Conservation (phyloP, 2,329 filamentous ascomycete genomes). For the Ophiostoma novo-ulmi region DNA sequence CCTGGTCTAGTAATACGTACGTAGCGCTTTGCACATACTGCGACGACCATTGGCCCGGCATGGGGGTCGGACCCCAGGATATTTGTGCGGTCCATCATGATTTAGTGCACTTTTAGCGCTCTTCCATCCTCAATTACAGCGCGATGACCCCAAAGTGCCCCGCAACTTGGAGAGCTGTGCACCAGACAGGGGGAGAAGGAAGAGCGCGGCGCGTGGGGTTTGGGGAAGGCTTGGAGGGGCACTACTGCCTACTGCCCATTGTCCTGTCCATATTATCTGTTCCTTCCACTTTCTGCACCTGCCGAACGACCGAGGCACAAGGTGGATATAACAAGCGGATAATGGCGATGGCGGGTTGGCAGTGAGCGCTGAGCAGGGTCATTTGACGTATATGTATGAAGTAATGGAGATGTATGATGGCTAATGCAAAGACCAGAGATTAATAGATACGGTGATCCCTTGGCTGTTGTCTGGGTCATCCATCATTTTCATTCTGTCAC, state of each 20-base stretch:
- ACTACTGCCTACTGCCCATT: not conserved
- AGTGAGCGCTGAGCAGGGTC: not conserved
- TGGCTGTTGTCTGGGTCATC: not conserved
- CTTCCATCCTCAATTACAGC: not conserved
- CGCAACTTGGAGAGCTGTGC: constrained; percentile 19
- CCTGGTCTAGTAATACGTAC: not conserved
- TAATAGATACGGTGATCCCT: not conserved
- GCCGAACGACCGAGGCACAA: constrained; percentile 28
- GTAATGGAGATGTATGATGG: not conserved
- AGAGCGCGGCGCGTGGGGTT: constrained; percentile 19
- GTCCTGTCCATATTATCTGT: not conserved
- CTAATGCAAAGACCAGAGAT: not conserved
- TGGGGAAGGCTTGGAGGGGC: constrained; percentile 20
- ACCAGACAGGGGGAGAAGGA: not conserved
- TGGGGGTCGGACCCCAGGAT: constrained; percentile 7
- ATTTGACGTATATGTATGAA: not conserved
- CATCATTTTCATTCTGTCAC: not conserved
- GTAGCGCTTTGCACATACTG: not conserved
- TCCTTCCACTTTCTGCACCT: not conserved
- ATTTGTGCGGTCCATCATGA: not conserved
- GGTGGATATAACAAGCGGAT: constrained; percentile 1
- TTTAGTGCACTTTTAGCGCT: not conserved
- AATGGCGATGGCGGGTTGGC: not conserved
- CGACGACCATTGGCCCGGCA: constrained; percentile 7
- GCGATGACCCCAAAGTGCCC: constrained; percentile 16